Base-by-base conservation (phyloP, 768 basidiomycete species). In the Lyophyllum shimeji region DNA sequence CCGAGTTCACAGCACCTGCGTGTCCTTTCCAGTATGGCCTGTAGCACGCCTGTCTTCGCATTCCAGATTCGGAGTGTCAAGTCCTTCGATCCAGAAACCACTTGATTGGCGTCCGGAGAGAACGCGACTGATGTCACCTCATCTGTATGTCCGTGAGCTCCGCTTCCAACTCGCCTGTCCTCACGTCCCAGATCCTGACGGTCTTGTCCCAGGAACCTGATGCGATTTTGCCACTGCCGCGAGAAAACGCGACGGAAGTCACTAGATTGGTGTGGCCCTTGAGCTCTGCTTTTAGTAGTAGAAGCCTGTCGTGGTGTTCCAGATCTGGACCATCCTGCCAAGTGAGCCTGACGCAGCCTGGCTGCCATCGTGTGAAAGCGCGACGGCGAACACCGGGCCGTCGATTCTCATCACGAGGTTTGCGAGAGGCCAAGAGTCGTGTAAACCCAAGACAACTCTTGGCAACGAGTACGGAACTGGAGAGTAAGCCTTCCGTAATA, bases 11-110 rank as follows among this genome's bases (percentile, higher is more conserved):
- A 3, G 3, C 3, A 37, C 12, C 15, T 25, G 17, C 42, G 21
- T 60, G 60, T 42, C 55, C 56, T 44, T 39, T 52, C n/a, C 25
- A 54, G 43, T 29, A 47, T 40, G 6, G 48, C 52, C 48, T 57
- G 43, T 13, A 37, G 12, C 34, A 3, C 4, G 34, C 34, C 34
- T 3, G 34, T 37, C 34, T 3, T 17, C 15, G 34, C 15, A 52
- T 57, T 52, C 50, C 50, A 60, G 12, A 60, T 43, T 11, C 34
- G 46, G 46, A 60, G 39, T 6, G 17, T 52, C 1, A 2, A 8
- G 23, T 53, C 33, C 7, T 39, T 13, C 8, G 49, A 34, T 34
- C 17, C 34, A 7, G 31, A n/a, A 1, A 39, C 31, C n/a, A 34
- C 0, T 44, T 21, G 23, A 23, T 39, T 49, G 34, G 55, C 55